Conservation (phyloP, 441 rosid genomes). For the Euphorbia neoarborescens region DNA sequence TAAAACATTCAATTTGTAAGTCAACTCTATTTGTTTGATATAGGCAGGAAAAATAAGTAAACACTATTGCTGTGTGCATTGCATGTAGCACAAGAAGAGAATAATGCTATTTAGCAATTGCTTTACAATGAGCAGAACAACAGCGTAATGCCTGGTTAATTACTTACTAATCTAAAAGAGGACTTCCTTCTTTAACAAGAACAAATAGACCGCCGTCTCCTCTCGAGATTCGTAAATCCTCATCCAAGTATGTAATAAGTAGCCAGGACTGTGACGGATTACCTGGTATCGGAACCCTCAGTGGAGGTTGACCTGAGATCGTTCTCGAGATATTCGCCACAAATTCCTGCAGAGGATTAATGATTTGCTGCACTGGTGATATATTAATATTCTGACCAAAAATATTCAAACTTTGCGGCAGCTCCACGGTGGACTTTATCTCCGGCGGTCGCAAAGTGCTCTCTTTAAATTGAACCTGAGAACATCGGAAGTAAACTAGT, state of each 20-base stretch:
- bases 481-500: constrained; percentile 4
- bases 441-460: constrained; percentile 76
- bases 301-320: constrained; percentile 71
- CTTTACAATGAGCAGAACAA: not conserved
- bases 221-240: constrained; percentile 77
- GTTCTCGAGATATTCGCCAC: constrained; percentile 57
- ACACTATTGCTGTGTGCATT: not conserved
- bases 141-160: constrained; percentile 17
- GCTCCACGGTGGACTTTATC: constrained; percentile 59
- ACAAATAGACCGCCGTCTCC: constrained; percentile 96
- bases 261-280: constrained; percentile 68
- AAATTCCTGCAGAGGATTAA: constrained; percentile 63
- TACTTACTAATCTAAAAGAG: constrained; percentile 48
- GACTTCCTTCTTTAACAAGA: constrained; percentile 77
- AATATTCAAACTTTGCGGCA: constrained; percentile 52
- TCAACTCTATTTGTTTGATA: not conserved
- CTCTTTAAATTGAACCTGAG: constrained; percentile 76
- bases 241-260: constrained; percentile 72
- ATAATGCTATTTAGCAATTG: not conserved
- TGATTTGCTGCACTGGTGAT: constrained; percentile 59
- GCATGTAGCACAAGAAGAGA: not conserved
- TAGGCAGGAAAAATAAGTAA: not conserved
- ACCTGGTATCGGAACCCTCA: constrained; percentile 79
- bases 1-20: not conserved
- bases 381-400: constrained; percentile 75